phyloP scores from a whole-genome alignment of 2,329 filamentous ascomycete species.

The Passalora sequoiae region DNA sequence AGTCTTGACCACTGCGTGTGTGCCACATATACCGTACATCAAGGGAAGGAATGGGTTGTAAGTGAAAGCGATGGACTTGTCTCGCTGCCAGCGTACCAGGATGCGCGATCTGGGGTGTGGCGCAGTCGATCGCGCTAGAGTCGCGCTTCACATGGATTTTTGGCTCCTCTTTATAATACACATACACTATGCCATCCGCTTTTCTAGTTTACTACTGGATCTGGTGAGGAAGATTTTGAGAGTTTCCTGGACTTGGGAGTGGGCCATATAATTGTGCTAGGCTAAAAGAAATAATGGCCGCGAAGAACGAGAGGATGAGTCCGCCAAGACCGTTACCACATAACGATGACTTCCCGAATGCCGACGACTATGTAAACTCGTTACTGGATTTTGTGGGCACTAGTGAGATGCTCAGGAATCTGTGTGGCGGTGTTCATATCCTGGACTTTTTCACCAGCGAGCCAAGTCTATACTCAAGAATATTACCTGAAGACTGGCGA shows the following conservation, averaged over 20 bases:
- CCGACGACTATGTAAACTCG: slow-evolving; percentile 72
- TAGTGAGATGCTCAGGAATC: slow-evolving; percentile 71
- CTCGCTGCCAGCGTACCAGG: background rate
- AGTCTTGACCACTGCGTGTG: no score
- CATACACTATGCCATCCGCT: no score
- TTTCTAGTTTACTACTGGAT: no score
- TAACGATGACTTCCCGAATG: slow-evolving; percentile 57
- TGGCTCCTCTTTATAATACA: background rate
- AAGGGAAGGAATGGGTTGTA: no score
- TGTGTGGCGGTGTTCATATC: slow-evolving; percentile 97
- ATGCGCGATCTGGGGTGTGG: background rate
- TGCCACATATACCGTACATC: no score
- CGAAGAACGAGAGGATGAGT: slow-evolving; percentile 34
- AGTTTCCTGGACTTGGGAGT: no score
- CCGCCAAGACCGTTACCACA: slow-evolving; percentile 59
- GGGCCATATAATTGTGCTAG: no score
- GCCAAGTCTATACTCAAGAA: slow-evolving; percentile 72
- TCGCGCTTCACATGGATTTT: slow-evolving; percentile 5
- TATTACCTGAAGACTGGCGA: slow-evolving; percentile 77
- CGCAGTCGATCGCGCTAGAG: background rate
- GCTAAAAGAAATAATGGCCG: no score
- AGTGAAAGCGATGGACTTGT: background rate
- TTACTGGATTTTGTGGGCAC: slow-evolving; percentile 71
- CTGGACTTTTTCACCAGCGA: slow-evolving; percentile 89
- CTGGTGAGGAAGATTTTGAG: no score